phyloP scores from a whole-genome alignment of 805 yeast genomes.

The Saccharomyces mikatae region DNA sequence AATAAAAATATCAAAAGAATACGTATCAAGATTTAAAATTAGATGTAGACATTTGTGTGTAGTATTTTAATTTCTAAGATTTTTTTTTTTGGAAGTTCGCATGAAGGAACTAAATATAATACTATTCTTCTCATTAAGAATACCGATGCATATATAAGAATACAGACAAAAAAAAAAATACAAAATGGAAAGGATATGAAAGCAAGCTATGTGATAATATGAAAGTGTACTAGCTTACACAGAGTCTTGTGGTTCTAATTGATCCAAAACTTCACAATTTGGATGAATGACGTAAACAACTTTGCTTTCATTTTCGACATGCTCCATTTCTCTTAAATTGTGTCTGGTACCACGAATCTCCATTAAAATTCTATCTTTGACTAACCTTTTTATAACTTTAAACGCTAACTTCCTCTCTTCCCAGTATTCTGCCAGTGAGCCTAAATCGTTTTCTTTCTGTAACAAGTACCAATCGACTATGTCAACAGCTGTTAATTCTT shows the following conservation, averaged over 20 bases:
- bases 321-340: slow-evolving; percentile 33
- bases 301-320: slow-evolving; percentile 23
- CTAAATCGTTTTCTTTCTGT: slow-evolving; percentile 62
- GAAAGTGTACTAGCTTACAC: neutral
- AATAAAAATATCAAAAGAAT: neutral
- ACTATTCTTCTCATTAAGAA: neutral
- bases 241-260: slow-evolving; percentile 8
- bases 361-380: slow-evolving; percentile 78
- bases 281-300: slow-evolving; percentile 61
- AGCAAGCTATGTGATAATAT: neutral
- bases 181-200: neutral
- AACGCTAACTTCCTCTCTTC: slow-evolving; percentile 61
- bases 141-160: neutral
- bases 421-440: slow-evolving; percentile 62
- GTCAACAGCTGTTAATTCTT: slow-evolving; percentile 60
- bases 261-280: slow-evolving; percentile 69
- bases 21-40: neutral
- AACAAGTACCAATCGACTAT: slow-evolving; percentile 76
- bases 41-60: neutral
- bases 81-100: neutral
- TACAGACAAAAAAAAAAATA: neutral
- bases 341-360: slow-evolving; percentile 44
- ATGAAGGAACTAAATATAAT: neutral
- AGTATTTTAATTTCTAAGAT: neutral
- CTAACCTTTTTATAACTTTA: slow-evolving; percentile 77